These are phyloP conservation scores for Solioccasus polychromus DNA, from an alignment of 768 basidiomycete species.

Conservation along the genomic window DNA sequence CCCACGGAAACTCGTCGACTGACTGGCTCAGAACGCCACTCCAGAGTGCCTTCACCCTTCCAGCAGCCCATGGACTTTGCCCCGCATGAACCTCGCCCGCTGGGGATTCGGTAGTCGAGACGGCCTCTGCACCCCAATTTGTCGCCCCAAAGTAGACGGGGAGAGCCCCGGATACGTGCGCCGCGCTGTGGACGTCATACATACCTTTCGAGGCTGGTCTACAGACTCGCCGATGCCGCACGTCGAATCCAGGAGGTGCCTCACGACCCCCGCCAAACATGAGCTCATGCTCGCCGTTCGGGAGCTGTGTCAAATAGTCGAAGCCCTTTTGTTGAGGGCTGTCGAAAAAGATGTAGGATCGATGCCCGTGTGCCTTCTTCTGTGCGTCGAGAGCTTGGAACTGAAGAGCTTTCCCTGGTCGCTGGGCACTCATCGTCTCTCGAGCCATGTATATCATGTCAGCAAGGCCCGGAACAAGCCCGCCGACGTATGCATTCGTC, in stretches of 20 bases:
- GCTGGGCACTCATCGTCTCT: constrained; percentile 64
- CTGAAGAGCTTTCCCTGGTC: constrained; percentile 41
- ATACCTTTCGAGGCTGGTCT: constrained; percentile 28
- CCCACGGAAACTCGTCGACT: constrained; percentile 64
- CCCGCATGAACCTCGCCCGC: constrained; percentile 10
- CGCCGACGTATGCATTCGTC: constrained; percentile 52
- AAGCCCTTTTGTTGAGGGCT: constrained; percentile 37
- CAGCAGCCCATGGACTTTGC: constrained; percentile 35
- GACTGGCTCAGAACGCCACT: constrained; percentile 63
- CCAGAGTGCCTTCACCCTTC: constrained; percentile 57
- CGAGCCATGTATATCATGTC: constrained; percentile 34
- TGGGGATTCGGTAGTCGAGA: constrained; percentile 12
- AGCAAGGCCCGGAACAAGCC: constrained; percentile 42
- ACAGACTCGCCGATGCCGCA: constrained; percentile 6
- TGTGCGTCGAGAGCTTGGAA: constrained; percentile 4
- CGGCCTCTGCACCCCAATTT: constrained; percentile 43
- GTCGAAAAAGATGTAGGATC: constrained; percentile 61
- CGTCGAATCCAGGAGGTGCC: constrained; percentile 12
- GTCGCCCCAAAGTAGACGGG: constrained; percentile 49
- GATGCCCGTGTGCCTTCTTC: constrained; percentile 35
- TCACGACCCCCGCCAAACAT: constrained; percentile 67
- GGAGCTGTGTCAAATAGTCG: constrained; percentile 71
- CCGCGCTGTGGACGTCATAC: constrained; percentile 36
- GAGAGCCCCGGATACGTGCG: constrained; percentile 49
- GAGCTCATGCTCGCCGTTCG: constrained; percentile 43